Base-by-base conservation (phyloP, 352 stramenopile species). In the Phytophthora sansomeana region DNA sequence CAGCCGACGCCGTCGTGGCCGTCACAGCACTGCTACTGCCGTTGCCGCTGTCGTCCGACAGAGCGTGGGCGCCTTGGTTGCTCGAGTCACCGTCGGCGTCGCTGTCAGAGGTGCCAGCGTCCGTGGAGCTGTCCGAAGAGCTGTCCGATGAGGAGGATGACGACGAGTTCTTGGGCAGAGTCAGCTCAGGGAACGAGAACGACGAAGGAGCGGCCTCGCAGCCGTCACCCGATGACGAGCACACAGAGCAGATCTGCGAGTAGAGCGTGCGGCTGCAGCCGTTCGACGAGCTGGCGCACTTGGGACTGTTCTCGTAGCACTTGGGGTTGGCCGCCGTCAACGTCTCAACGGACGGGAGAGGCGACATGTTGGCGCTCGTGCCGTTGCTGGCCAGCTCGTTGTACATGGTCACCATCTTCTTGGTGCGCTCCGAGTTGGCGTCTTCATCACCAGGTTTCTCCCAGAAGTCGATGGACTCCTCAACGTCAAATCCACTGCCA, bases 381-480 rank as follows among this genome's bases (percentile, higher is more conserved):
- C 76, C 50, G 19, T 80, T 67, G 38, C 61, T 67, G 38, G 64
- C 72, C 13, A 72, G 51, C 38, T 80, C 58, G 46, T 85, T 80
- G 75, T 93, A 93, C 60, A 69, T 62, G 9, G 76, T 39, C 5
- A 93, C 69, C 24, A 93, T 69, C 6, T 48, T 75, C 11, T 54
- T 35, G 1, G 70, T 69, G 8, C 85, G 85, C n/a, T 69, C 36
- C 6, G 60, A 51, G 73, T 92, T 93, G 33, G 78, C 76, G 4
- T 69, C 35, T 41, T 67, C 57, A 29, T 79, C 68, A 16, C 60
- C 41, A 13, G 85, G 83, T 17, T 91, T 71, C 10, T 59, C 29
- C 85, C 85, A 93, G 68, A 93, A 93, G 26, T 80, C 74, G 17
- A 92, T 64, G 21, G 63, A 63, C 56, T 81, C 32, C 28, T 81